Conservation (phyloP, 208 protist species). For the Leishmania amazonensis region DNA sequence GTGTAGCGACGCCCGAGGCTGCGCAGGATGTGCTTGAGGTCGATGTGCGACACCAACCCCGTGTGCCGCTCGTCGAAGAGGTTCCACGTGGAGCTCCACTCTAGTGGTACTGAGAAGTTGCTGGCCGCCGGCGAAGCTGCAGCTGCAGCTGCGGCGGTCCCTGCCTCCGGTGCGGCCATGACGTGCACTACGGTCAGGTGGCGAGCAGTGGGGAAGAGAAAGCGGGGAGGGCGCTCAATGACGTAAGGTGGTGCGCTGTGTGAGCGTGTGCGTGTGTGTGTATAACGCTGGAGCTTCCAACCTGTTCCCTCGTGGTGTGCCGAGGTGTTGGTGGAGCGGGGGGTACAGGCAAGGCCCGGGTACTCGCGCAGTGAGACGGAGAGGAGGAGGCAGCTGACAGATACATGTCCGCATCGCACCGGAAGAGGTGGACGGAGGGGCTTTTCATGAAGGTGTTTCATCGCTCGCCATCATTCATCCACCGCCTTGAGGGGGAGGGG, state of each 20-base stretch:
- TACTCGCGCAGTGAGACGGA: neutral
- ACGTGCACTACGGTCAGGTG: neutral
- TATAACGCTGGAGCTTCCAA: neutral
- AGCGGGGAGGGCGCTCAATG: neutral
- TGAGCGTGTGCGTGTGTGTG: neutral
- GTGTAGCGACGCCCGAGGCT: slow-evolving; percentile 88
- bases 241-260: neutral
- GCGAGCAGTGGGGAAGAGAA: neutral
- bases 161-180: slow-evolving; percentile 8
- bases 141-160: neutral
- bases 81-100: slow-evolving; percentile 90
- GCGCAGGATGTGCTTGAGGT: slow-evolving; percentile 90
- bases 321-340: neutral
- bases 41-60: slow-evolving; percentile 63
- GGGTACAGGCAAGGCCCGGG: neutral
- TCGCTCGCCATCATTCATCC: neutral
- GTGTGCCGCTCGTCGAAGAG: slow-evolving; percentile 87
- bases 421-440: neutral
- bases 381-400: neutral
- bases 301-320: neutral
- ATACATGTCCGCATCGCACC: neutral
- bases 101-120: slow-evolving; percentile 45
- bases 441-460: neutral
- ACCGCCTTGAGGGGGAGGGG: neutral
- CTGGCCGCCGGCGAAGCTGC: slow-evolving; percentile 4